Percentiles rank a stretch among this genome's conserved stretches.
These are phyloP conservation scores for Leishmania braziliensis DNA, from an alignment of 208 protist genomes.

Conservation along the genomic window DNA sequence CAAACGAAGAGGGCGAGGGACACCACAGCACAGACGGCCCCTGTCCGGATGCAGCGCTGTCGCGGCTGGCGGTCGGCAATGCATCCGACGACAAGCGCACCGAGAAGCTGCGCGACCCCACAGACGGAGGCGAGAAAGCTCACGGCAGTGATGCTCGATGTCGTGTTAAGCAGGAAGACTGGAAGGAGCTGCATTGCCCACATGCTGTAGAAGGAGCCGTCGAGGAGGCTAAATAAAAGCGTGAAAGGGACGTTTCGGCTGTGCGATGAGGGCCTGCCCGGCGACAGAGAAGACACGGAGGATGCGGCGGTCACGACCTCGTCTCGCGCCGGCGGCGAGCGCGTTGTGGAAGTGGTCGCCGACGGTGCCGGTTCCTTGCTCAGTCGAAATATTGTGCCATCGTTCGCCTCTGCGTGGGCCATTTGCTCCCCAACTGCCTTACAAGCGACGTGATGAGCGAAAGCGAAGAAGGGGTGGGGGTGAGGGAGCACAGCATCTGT, in stretches of 20 bases:
- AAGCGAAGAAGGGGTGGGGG: neutral
- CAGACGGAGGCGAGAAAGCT: conserved; percentile 32
- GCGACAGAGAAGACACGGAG: neutral
- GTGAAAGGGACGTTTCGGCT: conserved; percentile 49
- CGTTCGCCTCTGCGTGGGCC: neutral
- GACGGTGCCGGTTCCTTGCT: neutral
- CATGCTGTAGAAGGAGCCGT: conserved; percentile 52
- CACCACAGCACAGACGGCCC: conserved; percentile 26
- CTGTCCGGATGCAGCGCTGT: conserved; percentile 30
- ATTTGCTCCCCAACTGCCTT: neutral
- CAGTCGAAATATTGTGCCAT: neutral
- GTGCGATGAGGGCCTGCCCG: neutral
- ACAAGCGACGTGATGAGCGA: neutral
- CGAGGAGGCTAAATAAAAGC: conserved; percentile 47
- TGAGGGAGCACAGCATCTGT: neutral
- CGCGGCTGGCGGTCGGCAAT: conserved; percentile 19
- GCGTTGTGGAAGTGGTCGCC: neutral
- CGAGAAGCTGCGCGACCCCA: conserved; percentile 46
- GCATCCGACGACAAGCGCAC: conserved; percentile 33
- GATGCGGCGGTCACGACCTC: no score
- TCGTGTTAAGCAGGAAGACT: conserved; percentile 36
- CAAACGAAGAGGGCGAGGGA: conserved; percentile 29
- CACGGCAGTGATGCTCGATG: conserved; percentile 17
- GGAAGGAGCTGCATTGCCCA: conserved; percentile 56
- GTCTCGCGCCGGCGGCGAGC: neutral